A percentile compares a stretch with the other conserved stretches of the same genome.
These are phyloP conservation scores for Pugionium cornutum DNA, from an alignment of 345 rosid genomes.

Conservation along the genomic window DNA sequence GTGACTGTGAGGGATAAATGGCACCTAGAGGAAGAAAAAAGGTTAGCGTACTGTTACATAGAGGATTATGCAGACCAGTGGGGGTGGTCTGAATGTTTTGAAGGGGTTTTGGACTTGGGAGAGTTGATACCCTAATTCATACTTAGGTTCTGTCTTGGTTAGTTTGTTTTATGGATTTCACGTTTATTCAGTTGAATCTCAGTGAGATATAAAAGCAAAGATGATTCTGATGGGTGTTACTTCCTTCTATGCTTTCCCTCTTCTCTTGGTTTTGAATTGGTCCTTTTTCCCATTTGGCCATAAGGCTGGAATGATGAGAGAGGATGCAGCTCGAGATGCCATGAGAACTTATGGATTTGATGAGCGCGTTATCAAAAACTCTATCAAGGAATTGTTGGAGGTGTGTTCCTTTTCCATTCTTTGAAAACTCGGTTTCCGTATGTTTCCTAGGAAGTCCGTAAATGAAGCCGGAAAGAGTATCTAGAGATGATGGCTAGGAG, in stretches of 20 bases:
- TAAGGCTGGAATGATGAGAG: conserved; percentile 39
- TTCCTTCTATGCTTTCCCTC: not conserved
- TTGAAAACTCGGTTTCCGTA: not conserved
- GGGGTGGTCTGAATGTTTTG: not conserved
- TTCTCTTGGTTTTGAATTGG: not conserved
- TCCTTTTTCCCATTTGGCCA: not conserved
- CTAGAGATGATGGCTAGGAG: too few species aligned
- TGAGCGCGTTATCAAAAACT: conserved; percentile 23
- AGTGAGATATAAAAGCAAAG: not conserved
- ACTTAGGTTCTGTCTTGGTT: not conserved
- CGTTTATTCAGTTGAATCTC: not conserved
- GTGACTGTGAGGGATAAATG: conserved; percentile 16
- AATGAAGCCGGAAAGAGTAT: too few species aligned
- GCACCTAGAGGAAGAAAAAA: conserved; percentile 32
- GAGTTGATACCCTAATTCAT: not conserved
- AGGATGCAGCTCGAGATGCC: conserved; percentile 51
- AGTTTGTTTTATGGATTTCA: not conserved
- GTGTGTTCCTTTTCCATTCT: conserved; percentile 22
- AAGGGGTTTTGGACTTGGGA: not conserved
- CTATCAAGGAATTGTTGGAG: conserved; percentile 39
- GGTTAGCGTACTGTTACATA: conserved; percentile 19
- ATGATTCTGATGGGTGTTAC: not conserved
- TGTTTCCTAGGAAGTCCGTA: not conserved
- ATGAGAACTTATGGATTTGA: conserved; percentile 38
- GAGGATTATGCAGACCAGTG: not conserved